phyloP scores from a whole-genome alignment of 2,329 filamentous ascomycete genomes.

The Chalara sp. region DNA sequence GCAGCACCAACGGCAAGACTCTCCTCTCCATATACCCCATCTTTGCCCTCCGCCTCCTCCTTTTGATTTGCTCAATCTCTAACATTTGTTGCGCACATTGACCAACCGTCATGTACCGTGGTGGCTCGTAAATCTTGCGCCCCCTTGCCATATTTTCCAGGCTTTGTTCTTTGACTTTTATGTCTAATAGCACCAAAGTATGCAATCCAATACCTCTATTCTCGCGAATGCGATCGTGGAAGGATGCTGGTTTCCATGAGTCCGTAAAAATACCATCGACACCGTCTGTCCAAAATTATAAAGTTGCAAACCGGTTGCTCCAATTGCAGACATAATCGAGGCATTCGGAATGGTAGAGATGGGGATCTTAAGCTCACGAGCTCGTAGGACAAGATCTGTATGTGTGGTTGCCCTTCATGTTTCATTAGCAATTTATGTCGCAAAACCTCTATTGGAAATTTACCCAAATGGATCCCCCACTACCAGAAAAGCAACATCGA shows the following conservation, averaged over 20 bases:
- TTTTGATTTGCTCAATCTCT: constrained; percentile 66
- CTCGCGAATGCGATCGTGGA: constrained; percentile 89
- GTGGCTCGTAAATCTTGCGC: constrained; percentile 70
- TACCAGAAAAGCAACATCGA: constrained; percentile 89
- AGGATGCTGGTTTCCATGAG: constrained; percentile 84
- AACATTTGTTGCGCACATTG: constrained; percentile 78
- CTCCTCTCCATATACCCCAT: constrained; percentile 71
- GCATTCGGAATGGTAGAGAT: constrained; percentile 85
- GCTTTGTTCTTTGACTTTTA: constrained; percentile 97
- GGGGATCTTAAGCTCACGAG: constrained; percentile 76
- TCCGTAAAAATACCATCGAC: constrained; percentile 99
- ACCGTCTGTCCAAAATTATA: constrained; percentile 99
- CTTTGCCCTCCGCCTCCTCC: constrained; percentile 52
- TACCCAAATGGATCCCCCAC: constrained; percentile 96
- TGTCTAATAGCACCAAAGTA: constrained; percentile 87
- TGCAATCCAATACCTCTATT: constrained; percentile 82
- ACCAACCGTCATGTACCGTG: constrained; percentile 77
- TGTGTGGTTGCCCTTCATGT: constrained; percentile 77
- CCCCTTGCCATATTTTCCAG: constrained; percentile 84
- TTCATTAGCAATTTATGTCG: neutral
- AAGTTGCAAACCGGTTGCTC: constrained; percentile 87
- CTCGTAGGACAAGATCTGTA: constrained; percentile 88
- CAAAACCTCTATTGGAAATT: constrained; percentile 8
- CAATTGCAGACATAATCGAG: constrained; percentile 92
- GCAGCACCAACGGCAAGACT: constrained; percentile 87